Percentiles rank a stretch among this genome's conserved stretches.
Conservation (phyloP, 2,329 filamentous ascomycete species). For the Xylariaceae sp. region DNA sequence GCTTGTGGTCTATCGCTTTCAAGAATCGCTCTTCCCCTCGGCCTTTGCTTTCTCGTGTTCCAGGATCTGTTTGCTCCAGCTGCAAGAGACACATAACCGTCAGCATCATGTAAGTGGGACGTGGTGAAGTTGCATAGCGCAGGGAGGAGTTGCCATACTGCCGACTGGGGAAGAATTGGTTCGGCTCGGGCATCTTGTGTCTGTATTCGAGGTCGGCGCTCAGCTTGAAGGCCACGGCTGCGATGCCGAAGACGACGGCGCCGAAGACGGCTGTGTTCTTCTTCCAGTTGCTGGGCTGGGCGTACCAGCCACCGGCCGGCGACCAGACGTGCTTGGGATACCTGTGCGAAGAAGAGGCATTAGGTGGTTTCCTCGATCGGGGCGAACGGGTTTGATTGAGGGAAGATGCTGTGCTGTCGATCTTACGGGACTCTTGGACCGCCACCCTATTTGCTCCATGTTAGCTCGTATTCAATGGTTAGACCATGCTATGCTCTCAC, state of each 20-base stretch:
- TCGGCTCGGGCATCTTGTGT: constrained; percentile 71
- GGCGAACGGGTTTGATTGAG: no score
- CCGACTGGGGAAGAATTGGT: constrained; percentile 79
- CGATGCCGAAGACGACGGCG: constrained; percentile 62
- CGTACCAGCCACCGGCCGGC: constrained; percentile 95
- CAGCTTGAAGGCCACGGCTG: constrained; percentile 60
- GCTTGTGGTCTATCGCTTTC: constrained; percentile 5
- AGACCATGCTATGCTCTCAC: constrained; percentile 34
- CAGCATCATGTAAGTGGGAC: background rate
- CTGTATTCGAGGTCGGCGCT: constrained; percentile 71
- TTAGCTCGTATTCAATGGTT: constrained; percentile 34
- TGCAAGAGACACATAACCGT: constrained; percentile 15
- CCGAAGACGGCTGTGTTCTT: constrained; percentile 77
- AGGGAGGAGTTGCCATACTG: constrained; percentile 52
- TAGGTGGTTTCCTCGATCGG: no score
- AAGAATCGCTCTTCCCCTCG: constrained; percentile 23
- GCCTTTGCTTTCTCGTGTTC: constrained; percentile 36
- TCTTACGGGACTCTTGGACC: constrained; percentile 62
- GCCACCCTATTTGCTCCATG: constrained; percentile 57
- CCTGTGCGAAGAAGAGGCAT: constrained; percentile 40
- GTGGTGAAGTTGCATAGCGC: background rate
- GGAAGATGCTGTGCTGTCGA: no score
- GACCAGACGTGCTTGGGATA: constrained; percentile 99
- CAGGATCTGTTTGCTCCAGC: constrained; percentile 42
- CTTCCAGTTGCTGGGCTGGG: constrained; percentile 92